Evolutionary conservation across 768 basidiomycete genomes (phyloP).

Genomic region (Rhizopogon vulgaris): DNA sequence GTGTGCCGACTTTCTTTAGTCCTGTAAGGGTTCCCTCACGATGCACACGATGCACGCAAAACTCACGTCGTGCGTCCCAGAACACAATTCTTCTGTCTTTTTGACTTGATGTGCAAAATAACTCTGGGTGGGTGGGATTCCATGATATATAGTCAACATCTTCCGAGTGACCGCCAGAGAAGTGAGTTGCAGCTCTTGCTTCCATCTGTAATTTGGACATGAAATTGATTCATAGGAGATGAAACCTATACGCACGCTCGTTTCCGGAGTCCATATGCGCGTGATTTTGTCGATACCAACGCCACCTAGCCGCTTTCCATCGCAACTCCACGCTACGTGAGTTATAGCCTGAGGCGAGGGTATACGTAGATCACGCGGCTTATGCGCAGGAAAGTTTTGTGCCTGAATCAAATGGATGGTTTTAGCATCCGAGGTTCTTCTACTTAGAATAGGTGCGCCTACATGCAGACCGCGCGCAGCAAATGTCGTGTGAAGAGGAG

Average conservation of each 20-base stretch:
- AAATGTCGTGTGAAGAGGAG: slow-evolving; percentile 68
- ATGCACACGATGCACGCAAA: background rate
- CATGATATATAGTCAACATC: slow-evolving; percentile 81
- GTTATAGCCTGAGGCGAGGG: slow-evolving; percentile 59
- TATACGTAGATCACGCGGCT: slow-evolving; percentile 68
- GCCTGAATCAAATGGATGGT: slow-evolving; percentile 36
- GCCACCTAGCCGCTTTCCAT: slow-evolving; percentile 75
- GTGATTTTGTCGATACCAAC: slow-evolving; percentile 77
- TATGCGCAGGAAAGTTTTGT: slow-evolving; percentile 75
- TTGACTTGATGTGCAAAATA: slow-evolving; percentile 76
- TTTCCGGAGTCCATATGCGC: slow-evolving; percentile 74
- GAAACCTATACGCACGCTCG: slow-evolving; percentile 50
- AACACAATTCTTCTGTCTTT: slow-evolving; percentile 72
- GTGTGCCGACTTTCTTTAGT: slow-evolving; percentile 59
- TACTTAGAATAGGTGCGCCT: slow-evolving; percentile 13
- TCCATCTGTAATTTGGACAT: slow-evolving; percentile 50
- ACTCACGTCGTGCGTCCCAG: slow-evolving; percentile 80
- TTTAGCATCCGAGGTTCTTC: slow-evolving; percentile 8
- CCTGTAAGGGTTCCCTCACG: slow-evolving; percentile 5
- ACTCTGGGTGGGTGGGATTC: slow-evolving; percentile 81
- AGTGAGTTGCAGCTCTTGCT: slow-evolving; percentile 54
- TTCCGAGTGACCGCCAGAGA: slow-evolving; percentile 67
- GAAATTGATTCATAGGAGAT: background rate
- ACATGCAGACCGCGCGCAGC: slow-evolving; percentile 69
- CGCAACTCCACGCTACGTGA: slow-evolving; percentile 81